Base-by-base conservation (phyloP, 106 monocot species). In the Dendrobium officinale region DNA sequence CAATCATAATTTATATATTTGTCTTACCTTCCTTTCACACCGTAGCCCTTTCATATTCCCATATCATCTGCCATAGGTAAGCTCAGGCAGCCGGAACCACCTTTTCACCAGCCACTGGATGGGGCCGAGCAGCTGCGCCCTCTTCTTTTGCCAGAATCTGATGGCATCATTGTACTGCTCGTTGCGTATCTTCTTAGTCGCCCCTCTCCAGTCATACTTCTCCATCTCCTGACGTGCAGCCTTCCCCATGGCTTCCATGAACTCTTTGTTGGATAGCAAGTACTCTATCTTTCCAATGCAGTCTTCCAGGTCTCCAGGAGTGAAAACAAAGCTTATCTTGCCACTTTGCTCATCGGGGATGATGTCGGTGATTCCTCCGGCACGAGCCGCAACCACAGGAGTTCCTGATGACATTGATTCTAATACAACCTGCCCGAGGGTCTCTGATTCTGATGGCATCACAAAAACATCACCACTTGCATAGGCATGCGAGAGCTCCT, bases 371-470 rank as follows among this genome's bases (percentile, higher is more conserved):
- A 99, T 82, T 17, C 98, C 98, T 40, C 98, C 98, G 5, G 98
- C 95, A 81, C 98, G 89, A 26, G 87, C 98, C 5, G 92, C 95
- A 26, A 95, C 92, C 0, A 95, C 98, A 1, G 98, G 92, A 13
- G 93, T 76, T 16, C 92, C 92, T 3, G 95, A 99, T 3, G 98
- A 89, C 98, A 99, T 95, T 42, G 98, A 83, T 83, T 99, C 98
- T 78, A 93, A 29, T 8, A 99, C 95, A 64, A 99, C 98, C 3
- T 85, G 89, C 0, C 95, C 98, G 0, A 99, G 88, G 33, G 94
- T 99, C 86, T 99, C 98, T 0, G 98, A 95, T 48, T 99, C 98
- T 0, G 98, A 95, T 3, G 98, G 95, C 95, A 93, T 99, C 79
- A 86, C 88, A 54, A 99, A 95, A 20, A 95, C 72, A 56, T 99